Percentiles rank a stretch among this genome's conserved stretches.
These are phyloP conservation scores for Neurospora intermedia DNA, from an alignment of 495 filamentous ascomycete genomes.

Conservation along the genomic window DNA sequence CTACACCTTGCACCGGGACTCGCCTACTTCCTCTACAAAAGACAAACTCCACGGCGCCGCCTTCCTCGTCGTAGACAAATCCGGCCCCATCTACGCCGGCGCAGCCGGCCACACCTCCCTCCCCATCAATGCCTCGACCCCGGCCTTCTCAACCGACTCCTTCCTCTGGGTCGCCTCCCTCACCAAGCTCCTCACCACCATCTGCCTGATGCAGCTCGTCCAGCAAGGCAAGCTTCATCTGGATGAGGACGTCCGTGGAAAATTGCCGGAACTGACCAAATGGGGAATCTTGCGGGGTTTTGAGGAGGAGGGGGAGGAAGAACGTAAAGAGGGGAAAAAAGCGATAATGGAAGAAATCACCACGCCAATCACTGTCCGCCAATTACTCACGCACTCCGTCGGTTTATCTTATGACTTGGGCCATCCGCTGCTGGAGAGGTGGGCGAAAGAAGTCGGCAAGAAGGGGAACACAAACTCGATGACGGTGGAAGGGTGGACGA, in stretches of 20 bases:
- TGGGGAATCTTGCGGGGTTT: constrained; percentile 18
- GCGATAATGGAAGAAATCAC: constrained; percentile 20
- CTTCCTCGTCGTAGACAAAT: constrained; percentile 19
- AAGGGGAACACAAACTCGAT: constrained; percentile 5
- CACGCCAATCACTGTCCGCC: constrained; percentile 17
- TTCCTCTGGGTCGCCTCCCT: constrained; percentile 33
- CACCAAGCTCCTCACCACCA: constrained; percentile 19
- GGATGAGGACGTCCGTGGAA: constrained; percentile 14
- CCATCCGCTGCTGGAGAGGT: constrained; percentile 15
- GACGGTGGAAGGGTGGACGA: constrained; percentile 19
- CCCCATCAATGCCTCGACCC: background rate
- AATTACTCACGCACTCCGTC: constrained; percentile 23
- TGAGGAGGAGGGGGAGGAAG: background rate
- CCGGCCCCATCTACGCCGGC: constrained; percentile 15
- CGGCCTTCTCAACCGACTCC: constrained; percentile 33
- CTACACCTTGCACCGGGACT: constrained; percentile 4
- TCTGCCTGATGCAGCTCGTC: constrained; percentile 16
- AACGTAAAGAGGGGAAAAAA: background rate
- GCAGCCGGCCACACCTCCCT: constrained; percentile 14
- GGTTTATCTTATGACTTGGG: constrained; percentile 19
- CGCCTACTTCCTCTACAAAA: constrained; percentile 9
- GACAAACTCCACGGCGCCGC: constrained; percentile 22
- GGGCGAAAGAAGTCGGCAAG: constrained; percentile 13
- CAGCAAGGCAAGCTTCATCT: constrained; percentile 12
- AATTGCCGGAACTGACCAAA: constrained; percentile 14